phyloP scores from a whole-genome alignment of 2,329 filamentous ascomycete species.

The Trichoderma endophyticum region DNA sequence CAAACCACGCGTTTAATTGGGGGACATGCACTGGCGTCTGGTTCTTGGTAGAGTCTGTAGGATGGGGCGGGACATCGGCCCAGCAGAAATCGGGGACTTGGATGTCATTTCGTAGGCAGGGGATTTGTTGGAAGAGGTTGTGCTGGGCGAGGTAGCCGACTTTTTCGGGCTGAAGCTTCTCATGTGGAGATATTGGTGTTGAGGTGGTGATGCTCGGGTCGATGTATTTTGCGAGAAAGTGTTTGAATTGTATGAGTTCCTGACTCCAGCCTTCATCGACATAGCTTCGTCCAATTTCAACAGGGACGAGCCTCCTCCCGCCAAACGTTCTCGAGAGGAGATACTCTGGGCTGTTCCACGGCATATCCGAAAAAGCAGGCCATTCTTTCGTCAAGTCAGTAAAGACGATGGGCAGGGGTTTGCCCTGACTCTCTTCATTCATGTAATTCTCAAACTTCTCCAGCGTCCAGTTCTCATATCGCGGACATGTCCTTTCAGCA shows the following conservation, averaged over 20 bases:
- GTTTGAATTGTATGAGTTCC: constrained; percentile 68
- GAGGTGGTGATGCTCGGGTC: constrained; percentile 22
- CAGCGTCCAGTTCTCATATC: constrained; percentile 46
- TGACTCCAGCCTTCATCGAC: constrained; percentile 84
- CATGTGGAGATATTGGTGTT: neutral
- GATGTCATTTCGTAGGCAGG: constrained; percentile 71
- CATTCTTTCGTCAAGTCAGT: constrained; percentile 61
- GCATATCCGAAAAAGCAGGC: constrained; percentile 67
- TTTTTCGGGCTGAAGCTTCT: neutral
- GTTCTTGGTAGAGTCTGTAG: constrained; percentile 34
- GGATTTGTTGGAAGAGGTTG: constrained; percentile 80
- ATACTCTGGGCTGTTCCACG: constrained; percentile 74
- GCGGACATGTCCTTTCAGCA: constrained; percentile 26
- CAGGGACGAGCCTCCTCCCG: constrained; percentile 76
- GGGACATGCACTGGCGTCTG: constrained; percentile 54
- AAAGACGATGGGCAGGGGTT: constrained; percentile 65
- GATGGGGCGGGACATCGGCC: constrained; percentile 60
- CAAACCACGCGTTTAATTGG: constrained; percentile 88
- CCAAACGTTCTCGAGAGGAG: constrained; percentile 70
- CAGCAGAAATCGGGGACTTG: constrained; percentile 81
- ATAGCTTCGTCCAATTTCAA: constrained; percentile 85
- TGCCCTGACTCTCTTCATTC: constrained; percentile 36
- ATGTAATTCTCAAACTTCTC: constrained; percentile 62
- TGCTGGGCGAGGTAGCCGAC: constrained; percentile 90
- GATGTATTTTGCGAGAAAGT: constrained; percentile 67